phyloP scores from a whole-genome alignment of 2,329 filamentous ascomycete species.

The Pseudocercospora ulei region DNA sequence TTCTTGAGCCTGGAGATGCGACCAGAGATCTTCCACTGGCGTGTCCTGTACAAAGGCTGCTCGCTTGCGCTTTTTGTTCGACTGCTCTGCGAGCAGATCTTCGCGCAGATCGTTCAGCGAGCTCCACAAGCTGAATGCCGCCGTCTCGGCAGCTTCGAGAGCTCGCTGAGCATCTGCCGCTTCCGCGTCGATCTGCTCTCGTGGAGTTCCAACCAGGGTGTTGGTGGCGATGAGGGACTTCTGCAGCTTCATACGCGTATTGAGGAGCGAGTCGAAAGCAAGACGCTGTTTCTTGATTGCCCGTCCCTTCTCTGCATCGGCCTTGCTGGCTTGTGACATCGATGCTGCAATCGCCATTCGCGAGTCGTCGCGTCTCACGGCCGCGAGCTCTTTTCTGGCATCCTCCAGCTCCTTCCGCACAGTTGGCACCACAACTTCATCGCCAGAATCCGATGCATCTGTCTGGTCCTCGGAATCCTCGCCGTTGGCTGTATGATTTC shows the following conservation, averaged over 20 bases:
- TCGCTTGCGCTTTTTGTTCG: constrained; percentile 53
- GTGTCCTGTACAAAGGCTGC: constrained; percentile 46
- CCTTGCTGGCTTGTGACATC: constrained; percentile 57
- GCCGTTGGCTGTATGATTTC: constrained; percentile 37
- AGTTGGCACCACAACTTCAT: background rate
- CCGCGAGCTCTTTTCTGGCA: constrained; percentile 56
- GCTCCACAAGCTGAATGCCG: constrained; percentile 75
- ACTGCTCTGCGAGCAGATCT: constrained; percentile 46
- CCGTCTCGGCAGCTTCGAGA: constrained; percentile 71
- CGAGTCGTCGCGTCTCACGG: constrained; percentile 38
- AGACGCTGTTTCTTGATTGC: constrained; percentile 80
- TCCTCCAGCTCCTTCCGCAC: constrained; percentile 38
- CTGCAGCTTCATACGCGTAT: constrained; percentile 83
- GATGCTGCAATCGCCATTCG: constrained; percentile 57
- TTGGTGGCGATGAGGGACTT: constrained; percentile 80
- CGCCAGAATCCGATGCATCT: constrained; percentile 11
- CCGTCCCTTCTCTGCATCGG: constrained; percentile 72
- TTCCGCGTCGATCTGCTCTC: constrained; percentile 35
- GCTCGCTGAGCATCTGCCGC: constrained; percentile 36
- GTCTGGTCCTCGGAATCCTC: constrained; percentile 36
- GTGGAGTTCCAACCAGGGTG: constrained; percentile 46
- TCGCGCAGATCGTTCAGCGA: constrained; percentile 62
- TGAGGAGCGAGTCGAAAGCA: constrained; percentile 78
- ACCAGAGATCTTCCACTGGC: constrained; percentile 60
- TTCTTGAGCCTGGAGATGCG: constrained; percentile 59